phyloP scores from a whole-genome alignment of 2,329 filamentous ascomycete species.

The Xylariaceae sp. region DNA sequence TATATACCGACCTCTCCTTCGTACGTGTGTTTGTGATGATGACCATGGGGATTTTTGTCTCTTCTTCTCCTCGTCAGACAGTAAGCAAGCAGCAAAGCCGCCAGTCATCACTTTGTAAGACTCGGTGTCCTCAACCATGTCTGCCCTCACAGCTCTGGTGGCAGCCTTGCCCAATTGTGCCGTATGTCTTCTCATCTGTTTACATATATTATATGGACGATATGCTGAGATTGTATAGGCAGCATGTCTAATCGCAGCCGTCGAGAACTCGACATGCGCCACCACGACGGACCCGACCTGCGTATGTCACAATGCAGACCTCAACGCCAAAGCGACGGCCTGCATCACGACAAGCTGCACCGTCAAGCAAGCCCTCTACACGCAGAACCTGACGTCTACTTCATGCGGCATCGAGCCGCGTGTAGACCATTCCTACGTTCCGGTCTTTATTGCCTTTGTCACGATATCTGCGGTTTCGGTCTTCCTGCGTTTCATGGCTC shows the following conservation, averaged over 20 bases:
- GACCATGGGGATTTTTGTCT: not conserved
- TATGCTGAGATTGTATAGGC: not conserved
- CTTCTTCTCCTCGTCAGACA: not conserved
- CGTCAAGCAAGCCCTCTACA: constrained; percentile 26
- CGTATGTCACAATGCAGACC: constrained; percentile 23
- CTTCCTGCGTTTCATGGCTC: not conserved
- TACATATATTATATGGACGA: too few relatives aligned
- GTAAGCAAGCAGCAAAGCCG: not conserved
- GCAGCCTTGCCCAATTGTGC: constrained; percentile 2
- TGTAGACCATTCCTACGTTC: constrained; percentile 13
- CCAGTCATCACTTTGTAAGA: not conserved
- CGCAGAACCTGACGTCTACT: constrained; percentile 6
- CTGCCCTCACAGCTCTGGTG: not conserved
- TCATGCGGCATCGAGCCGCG: not conserved
- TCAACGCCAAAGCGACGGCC: constrained; percentile 23
- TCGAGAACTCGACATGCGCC: constrained; percentile 16
- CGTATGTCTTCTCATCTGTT: not conserved
- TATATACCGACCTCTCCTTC: too few relatives aligned
- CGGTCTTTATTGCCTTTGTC: not conserved
- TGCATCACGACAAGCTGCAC: constrained; percentile 27
- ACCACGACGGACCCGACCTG: constrained; percentile 20
- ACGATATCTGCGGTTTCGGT: not conserved
- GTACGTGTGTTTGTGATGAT: too few relatives aligned
- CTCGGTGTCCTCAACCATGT: not conserved
- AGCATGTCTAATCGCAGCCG: constrained; percentile 7